These are phyloP conservation scores for Ascochyta clinopodiicola DNA, from an alignment of 2,329 filamentous ascomycete genomes.

Conservation along the genomic window DNA sequence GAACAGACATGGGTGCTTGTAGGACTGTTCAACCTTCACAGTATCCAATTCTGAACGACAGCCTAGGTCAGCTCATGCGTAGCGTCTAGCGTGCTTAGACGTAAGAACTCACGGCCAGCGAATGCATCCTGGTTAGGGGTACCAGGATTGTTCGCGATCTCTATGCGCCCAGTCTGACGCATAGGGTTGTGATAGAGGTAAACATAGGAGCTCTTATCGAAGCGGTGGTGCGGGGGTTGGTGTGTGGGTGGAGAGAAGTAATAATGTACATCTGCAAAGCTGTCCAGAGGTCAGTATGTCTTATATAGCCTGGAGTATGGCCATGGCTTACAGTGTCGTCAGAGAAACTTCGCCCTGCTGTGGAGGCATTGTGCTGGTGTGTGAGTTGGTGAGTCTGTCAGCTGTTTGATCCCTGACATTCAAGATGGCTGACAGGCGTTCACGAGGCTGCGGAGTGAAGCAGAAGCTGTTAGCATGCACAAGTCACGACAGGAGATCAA, in stretches of 20 bases:
- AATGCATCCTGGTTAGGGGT: constrained; percentile 81
- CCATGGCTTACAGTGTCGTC: constrained; percentile 53
- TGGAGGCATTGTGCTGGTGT: constrained; percentile 52
- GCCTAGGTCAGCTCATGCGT: constrained; percentile 27
- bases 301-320: no score
- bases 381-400: constrained; percentile 5
- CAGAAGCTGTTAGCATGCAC: constrained; percentile 21
- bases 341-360: constrained; percentile 56
- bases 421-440: constrained; percentile 5
- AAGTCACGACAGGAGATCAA: constrained; percentile 18
- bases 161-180: constrained; percentile 71
- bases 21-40: constrained; percentile 71
- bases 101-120: constrained; percentile 68
- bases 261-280: constrained; percentile 81
- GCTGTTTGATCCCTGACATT: constrained; percentile 17
- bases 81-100: not conserved
- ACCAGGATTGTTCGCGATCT: constrained; percentile 77
- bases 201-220: constrained; percentile 80
- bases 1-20: constrained; percentile 75
- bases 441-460: constrained; percentile 2
- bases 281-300: constrained; percentile 45
- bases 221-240: constrained; percentile 77
- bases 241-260: constrained; percentile 73
- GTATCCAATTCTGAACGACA: constrained; percentile 66
- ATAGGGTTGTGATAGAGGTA: constrained; percentile 78